Conservation (phyloP, 108 stramenopile genomes). For the Mediolabrus comicus region DNA sequence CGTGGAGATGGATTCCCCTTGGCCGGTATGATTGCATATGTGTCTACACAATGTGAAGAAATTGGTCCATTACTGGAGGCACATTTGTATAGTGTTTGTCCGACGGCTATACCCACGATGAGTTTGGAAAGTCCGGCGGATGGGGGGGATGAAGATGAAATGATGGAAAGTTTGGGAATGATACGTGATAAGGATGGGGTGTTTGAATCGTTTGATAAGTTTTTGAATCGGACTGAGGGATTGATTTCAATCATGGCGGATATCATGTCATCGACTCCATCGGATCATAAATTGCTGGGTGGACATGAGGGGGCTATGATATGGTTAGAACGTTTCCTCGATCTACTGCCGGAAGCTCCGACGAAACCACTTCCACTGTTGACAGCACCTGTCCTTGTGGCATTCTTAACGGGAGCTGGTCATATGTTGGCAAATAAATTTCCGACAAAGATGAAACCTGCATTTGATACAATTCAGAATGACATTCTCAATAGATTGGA, state of each 20-base stretch:
- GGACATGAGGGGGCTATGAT: constrained; percentile 69
- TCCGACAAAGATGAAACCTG: constrained; percentile 47
- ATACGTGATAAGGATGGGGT: constrained; percentile 63
- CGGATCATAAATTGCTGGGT: constrained; percentile 63
- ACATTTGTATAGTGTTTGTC: constrained; percentile 86
- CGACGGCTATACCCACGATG: constrained; percentile 73
- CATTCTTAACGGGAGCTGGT: constrained; percentile 81
- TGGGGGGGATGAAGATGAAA: constrained; percentile 48
- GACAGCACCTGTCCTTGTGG: constrained; percentile 83
- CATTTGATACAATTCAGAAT: constrained; percentile 46
- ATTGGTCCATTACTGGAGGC: constrained; percentile 63
- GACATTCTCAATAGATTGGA: constrained; percentile 69
- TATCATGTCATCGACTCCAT: constrained; percentile 71
- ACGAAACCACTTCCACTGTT: constrained; percentile 62
- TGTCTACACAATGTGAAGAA: constrained; percentile 61
- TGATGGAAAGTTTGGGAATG: constrained; percentile 90
- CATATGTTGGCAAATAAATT: constrained; percentile 82
- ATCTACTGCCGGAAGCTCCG: constrained; percentile 60
- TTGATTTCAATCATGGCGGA: constrained; percentile 80
- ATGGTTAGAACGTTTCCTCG: constrained; percentile 80
- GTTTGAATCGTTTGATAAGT: constrained; percentile 82
- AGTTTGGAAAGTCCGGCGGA: constrained; percentile 27
- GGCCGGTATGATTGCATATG: constrained; percentile 63
- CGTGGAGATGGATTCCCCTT: constrained; percentile 87
- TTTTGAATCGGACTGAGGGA: constrained; percentile 76